These are phyloP conservation scores for Papiliotrema nemorosa DNA, from an alignment of 1,284 basidiomycete genomes.

Conservation along the genomic window DNA sequence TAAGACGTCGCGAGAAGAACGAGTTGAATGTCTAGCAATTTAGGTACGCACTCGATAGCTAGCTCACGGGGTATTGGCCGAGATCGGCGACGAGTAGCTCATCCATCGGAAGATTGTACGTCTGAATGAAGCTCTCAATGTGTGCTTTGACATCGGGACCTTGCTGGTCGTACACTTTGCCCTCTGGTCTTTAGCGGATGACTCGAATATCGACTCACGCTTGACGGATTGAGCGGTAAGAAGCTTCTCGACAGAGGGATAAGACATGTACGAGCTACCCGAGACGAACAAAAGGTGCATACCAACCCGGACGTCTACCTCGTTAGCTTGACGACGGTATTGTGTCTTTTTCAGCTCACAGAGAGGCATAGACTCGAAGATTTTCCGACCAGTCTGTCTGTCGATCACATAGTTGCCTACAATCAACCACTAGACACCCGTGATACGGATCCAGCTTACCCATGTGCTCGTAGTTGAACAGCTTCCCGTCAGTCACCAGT, in stretches of 20 bases:
- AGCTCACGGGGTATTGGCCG: conserved; percentile 54
- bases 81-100: conserved; percentile 67
- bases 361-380: conserved; percentile 77
- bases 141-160: conserved; percentile 52
- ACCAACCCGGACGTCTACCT: conserved; percentile 52
- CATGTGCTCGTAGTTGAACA: conserved; percentile 45
- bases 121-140: conserved; percentile 69
- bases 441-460: conserved; percentile 20
- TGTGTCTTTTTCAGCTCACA: conserved; percentile 49
- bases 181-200: conserved; percentile 32
- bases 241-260: conserved; percentile 57
- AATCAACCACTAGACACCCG: conserved; percentile 6
- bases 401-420: conserved; percentile 65
- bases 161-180: conserved; percentile 48
- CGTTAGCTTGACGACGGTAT: conserved; percentile 2
- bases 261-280: conserved; percentile 57
- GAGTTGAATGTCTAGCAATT: conserved; percentile 64
- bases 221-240: conserved; percentile 65
- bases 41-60: not conserved
- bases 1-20: conserved; percentile 72
- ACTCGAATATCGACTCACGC: conserved; percentile 46
- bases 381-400: conserved; percentile 58
- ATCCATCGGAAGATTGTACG: conserved; percentile 62
- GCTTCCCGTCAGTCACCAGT: conserved; percentile 18
- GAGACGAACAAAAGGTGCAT: conserved; percentile 73